phyloP scores from a whole-genome alignment of 441 rosid genomes.

The Omphalea diandra region DNA sequence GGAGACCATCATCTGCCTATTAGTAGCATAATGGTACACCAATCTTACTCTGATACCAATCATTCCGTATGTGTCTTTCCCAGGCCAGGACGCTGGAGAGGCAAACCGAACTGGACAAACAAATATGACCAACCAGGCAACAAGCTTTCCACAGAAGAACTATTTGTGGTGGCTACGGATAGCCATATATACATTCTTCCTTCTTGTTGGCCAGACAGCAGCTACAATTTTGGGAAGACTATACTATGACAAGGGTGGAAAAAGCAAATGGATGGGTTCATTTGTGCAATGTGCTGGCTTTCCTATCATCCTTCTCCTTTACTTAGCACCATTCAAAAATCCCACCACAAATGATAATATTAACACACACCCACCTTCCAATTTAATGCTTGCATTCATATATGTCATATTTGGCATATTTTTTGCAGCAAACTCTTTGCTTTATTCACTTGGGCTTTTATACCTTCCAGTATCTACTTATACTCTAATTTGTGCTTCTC shows the following conservation, averaged over 20 bases:
- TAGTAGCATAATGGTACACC: no score
- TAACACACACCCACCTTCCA: not conserved
- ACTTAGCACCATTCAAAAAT: slow-evolving; percentile 8
- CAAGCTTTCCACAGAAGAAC: not conserved
- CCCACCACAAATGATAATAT: not conserved
- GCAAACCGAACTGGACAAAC: slow-evolving; percentile 10
- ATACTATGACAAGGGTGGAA: slow-evolving; percentile 55
- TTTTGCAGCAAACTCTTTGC: slow-evolving; percentile 37
- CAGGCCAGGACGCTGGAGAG: slow-evolving; percentile 24
- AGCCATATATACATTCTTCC: slow-evolving; percentile 22
- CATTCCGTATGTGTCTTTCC: not conserved
- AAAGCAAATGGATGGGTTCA: slow-evolving; percentile 60
- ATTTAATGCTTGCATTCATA: slow-evolving; percentile 18
- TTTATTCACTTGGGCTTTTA: slow-evolving; percentile 48
- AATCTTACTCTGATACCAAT: not conserved
- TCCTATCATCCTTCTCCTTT: slow-evolving; percentile 38
- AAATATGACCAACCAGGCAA: slow-evolving; percentile 9
- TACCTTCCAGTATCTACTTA: slow-evolving; percentile 59
- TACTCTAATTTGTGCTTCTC: slow-evolving; percentile 53
- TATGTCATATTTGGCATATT: slow-evolving; percentile 42
- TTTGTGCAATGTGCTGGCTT: slow-evolving; percentile 54
- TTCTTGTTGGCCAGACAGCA: slow-evolving; percentile 45
- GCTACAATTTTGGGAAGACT: slow-evolving; percentile 51
- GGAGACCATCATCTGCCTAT: no score
- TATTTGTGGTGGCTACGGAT: slow-evolving; percentile 38